A percentile compares a stretch with the other conserved stretches of the same genome.
phyloP scores from a whole-genome alignment of 2,329 filamentous ascomycete species.

The Rutstroemia sydowiana region DNA sequence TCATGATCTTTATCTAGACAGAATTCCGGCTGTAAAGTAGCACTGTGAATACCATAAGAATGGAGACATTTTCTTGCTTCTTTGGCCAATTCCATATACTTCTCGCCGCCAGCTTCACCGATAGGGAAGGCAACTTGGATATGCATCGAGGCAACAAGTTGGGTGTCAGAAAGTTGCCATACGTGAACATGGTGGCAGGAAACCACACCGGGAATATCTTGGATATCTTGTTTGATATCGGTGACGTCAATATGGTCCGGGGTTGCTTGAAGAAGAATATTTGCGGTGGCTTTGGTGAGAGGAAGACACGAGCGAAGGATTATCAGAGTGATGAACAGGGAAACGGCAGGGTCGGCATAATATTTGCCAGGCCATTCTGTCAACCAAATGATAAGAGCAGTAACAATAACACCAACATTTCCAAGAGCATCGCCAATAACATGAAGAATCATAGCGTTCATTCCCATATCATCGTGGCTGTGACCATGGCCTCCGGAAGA shows the following conservation, averaged over 20 bases:
- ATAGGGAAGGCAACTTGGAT: conserved; percentile 89
- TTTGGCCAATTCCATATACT: conserved; percentile 86
- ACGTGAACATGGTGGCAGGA: conserved; percentile 95
- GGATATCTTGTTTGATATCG: conserved; percentile 88
- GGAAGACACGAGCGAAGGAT: conserved; percentile 69
- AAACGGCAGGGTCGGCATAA: conserved; percentile 89
- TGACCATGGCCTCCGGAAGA: conserved; percentile 62
- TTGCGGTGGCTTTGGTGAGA: conserved; percentile 69
- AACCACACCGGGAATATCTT: conserved; percentile 73
- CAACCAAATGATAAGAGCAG: conserved; percentile 85
- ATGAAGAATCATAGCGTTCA: conserved; percentile 76
- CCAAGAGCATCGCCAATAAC: conserved; percentile 78
- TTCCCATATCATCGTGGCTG: conserved; percentile 84
- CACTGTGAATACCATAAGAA: conserved; percentile 91
- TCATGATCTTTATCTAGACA: conserved; percentile 42
- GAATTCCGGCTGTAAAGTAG: conserved; percentile 94
- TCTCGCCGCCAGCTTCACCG: conserved; percentile 66
- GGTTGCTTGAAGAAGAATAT: conserved; percentile 90
- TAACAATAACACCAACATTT: conserved; percentile 77
- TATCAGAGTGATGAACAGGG: conserved; percentile 83
- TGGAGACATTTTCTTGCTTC: conserved; percentile 84
- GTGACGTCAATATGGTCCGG: conserved; percentile 81
- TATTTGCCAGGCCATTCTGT: conserved; percentile 72
- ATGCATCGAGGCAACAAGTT: conserved; percentile 87
- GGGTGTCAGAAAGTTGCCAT: conserved; percentile 94